A percentile compares a stretch with the other conserved stretches of the same genome.
Conservation (phyloP, 441 rosid species). For the Daphne laureola region DNA sequence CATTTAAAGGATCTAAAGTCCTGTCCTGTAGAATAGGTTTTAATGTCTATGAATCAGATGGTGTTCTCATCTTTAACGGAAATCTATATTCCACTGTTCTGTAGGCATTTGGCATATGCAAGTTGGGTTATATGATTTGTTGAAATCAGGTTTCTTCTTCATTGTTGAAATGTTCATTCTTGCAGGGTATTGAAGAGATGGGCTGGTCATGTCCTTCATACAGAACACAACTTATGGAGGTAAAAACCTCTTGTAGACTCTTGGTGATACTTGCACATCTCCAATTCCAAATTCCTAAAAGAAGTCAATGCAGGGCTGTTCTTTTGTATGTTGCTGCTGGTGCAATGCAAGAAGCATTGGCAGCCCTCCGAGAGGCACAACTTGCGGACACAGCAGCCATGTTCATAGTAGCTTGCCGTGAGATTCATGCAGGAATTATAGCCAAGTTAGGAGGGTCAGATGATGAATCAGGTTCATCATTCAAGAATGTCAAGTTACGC, state of each 20-base stretch:
- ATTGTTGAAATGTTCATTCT: not conserved
- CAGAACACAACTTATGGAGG: slow-evolving; percentile 96
- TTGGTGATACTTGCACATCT: too few relatives aligned
- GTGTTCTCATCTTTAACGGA: too few relatives aligned
- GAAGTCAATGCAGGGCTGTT: slow-evolving; percentile 56
- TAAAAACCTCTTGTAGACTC: slow-evolving; percentile 12
- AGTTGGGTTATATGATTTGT: too few relatives aligned
- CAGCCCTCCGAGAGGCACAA: slow-evolving; percentile 76
- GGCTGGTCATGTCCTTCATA: slow-evolving; percentile 77
- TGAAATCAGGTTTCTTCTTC: not conserved
- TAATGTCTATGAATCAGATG: too few relatives aligned
- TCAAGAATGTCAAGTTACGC: slow-evolving; percentile 34
- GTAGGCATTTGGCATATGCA: too few relatives aligned
- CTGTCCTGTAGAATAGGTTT: too few relatives aligned
- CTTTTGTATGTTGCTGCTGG: slow-evolving; percentile 90
- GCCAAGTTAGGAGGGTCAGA: slow-evolving; percentile 30
- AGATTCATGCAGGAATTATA: slow-evolving; percentile 49
- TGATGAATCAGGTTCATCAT: slow-evolving; percentile 32
- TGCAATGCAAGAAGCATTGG: slow-evolving; percentile 77
- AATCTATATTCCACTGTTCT: too few relatives aligned
- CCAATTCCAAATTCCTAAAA: not conserved
- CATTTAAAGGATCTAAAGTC: too few relatives aligned
- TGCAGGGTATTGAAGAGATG: slow-evolving; percentile 87
- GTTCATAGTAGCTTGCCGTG: slow-evolving; percentile 83
- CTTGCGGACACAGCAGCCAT: slow-evolving; percentile 93